Conservation (phyloP, 345 rosid species). For the Leavenworthia alabamica region DNA sequence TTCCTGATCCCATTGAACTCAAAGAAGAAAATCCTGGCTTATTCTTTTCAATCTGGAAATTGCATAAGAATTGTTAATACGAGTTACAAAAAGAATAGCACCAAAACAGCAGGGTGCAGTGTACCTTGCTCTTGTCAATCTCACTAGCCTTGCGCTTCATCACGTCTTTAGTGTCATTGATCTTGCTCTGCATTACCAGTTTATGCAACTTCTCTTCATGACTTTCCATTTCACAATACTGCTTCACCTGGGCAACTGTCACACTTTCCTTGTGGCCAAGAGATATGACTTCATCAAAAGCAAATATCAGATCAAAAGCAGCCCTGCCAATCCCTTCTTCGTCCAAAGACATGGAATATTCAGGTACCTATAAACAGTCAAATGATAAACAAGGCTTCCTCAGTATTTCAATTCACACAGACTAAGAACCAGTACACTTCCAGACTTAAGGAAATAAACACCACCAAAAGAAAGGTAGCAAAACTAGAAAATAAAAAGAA, state of each 20-base stretch:
- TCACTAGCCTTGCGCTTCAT: slow-evolving; percentile 99
- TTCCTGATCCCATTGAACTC: slow-evolving; percentile 89
- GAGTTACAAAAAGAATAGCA: slow-evolving; percentile 3
- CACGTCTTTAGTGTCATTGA: slow-evolving; percentile 93
- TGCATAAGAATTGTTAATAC: slow-evolving; percentile 10
- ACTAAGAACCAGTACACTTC: slow-evolving; percentile 7
- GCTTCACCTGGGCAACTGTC: slow-evolving; percentile 92
- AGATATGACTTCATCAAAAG: slow-evolving; percentile 97
- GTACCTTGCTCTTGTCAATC: slow-evolving; percentile 98
- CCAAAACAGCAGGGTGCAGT: neutral
- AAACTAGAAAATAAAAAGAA: neutral
- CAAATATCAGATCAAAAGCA: slow-evolving; percentile 86
- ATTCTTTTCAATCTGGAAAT: slow-evolving; percentile 79
- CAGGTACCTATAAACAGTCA: slow-evolving; percentile 76
- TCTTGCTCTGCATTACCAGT: slow-evolving; percentile 91
- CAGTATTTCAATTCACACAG: neutral
- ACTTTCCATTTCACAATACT: slow-evolving; percentile 99
- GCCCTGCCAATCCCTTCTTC: slow-evolving; percentile 89
- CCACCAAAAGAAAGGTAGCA: neutral
- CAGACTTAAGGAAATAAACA: neutral
- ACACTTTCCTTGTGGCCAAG: slow-evolving; percentile 99
- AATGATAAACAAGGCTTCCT: slow-evolving; percentile 32
- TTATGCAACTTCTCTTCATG: slow-evolving; percentile 98
- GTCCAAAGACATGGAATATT: slow-evolving; percentile 71
- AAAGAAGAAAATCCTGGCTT: slow-evolving; percentile 87